A percentile compares a stretch with the other conserved stretches of the same genome.
These are phyloP conservation scores for Crepidotus sp. DNA, from an alignment of 1,284 basidiomycete genomes.

Conservation along the genomic window DNA sequence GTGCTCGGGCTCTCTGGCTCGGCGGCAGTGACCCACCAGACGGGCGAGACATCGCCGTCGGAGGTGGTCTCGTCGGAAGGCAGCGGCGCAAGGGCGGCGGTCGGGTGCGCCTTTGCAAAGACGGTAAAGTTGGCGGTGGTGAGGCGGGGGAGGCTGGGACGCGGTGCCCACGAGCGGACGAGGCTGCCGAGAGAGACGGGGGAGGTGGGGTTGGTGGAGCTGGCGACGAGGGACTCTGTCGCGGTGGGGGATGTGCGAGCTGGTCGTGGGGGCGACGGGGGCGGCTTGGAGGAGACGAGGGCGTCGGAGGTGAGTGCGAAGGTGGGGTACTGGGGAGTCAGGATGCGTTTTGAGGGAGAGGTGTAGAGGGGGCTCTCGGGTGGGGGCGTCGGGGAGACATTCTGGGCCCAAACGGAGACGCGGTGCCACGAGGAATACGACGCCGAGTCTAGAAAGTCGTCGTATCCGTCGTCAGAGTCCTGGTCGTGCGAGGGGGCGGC, in stretches of 20 bases:
- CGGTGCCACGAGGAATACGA: slow-evolving; percentile 10
- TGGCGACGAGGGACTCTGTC: slow-evolving; percentile 33
- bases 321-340: slow-evolving; percentile 11
- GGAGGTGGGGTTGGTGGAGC: slow-evolving; percentile 25
- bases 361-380: not conserved
- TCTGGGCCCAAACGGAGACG: slow-evolving; percentile 8
- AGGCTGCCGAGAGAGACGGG: slow-evolving; percentile 26
- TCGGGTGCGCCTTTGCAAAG: slow-evolving; percentile 18
- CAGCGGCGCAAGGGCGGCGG: slow-evolving; percentile 1
- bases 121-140: slow-evolving; percentile 19
- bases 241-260: slow-evolving; percentile 18
- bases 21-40: slow-evolving; percentile 6
- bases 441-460: slow-evolving; percentile 17
- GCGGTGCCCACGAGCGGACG: slow-evolving; percentile 30
- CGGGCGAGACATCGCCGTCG: slow-evolving; percentile 17
- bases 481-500: slow-evolving; percentile 9
- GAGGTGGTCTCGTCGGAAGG: slow-evolving; percentile 16
- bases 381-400: slow-evolving; percentile 1
- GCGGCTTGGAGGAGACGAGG: not conserved
- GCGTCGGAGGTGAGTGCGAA: slow-evolving; percentile 7
- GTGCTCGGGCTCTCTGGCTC: not conserved
- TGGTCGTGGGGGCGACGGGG: slow-evolving; percentile 15
- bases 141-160: slow-evolving; percentile 12
- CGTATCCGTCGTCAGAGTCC: slow-evolving; percentile 21
- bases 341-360: slow-evolving; percentile 13